Evolutionary conservation across 2,329 filamentous ascomycete genomes (phyloP).

Genomic region (Cercospora janseana): DNA sequence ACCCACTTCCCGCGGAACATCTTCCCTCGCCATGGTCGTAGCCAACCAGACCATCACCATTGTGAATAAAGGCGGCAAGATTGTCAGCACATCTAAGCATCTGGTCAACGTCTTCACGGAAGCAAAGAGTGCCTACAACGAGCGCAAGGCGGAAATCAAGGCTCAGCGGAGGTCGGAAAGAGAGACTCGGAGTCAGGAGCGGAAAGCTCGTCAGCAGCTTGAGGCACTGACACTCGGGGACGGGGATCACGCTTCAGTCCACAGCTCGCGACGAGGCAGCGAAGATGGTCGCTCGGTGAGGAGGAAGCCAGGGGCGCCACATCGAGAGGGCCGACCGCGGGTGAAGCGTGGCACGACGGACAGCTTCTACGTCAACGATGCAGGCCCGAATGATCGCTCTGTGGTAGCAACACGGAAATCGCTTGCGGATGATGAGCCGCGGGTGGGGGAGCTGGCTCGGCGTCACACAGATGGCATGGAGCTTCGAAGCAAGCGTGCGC

Average conservation of each 20-base stretch:
- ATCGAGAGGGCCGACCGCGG: slow-evolving; percentile 33
- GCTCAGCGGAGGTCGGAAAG: slow-evolving; percentile 63
- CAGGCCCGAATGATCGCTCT: slow-evolving; percentile 5
- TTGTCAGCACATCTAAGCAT: slow-evolving; percentile 88
- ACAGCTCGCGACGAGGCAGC: slow-evolving; percentile 31
- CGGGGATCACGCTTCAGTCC: slow-evolving; percentile 38
- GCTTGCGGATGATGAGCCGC: slow-evolving; percentile 30
- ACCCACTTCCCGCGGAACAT: not conserved
- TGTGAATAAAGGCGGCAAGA: slow-evolving; percentile 86
- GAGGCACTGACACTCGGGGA: slow-evolving; percentile 51
- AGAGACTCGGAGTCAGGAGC: slow-evolving; percentile 46
- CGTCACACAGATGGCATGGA: slow-evolving; percentile 44
- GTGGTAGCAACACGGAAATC: not conserved
- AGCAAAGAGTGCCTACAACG: slow-evolving; percentile 80
- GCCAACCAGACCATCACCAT: slow-evolving; percentile 77
- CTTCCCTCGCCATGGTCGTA: slow-evolving; percentile 10
- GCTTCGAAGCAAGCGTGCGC: slow-evolving; percentile 14
- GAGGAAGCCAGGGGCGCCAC: slow-evolving; percentile 30
- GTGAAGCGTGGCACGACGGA: slow-evolving; percentile 48
- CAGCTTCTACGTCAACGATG: slow-evolving; percentile 47
- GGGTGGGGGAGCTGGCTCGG: slow-evolving; percentile 43
- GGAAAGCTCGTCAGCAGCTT: slow-evolving; percentile 58
- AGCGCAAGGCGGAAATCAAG: slow-evolving; percentile 80
- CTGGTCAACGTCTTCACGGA: slow-evolving; percentile 89
- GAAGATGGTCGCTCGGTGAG: slow-evolving; percentile 25